Evolutionary conservation across 768 basidiomycete genomes (phyloP).

Genomic region (Cystobasidium tubakii): DNA sequence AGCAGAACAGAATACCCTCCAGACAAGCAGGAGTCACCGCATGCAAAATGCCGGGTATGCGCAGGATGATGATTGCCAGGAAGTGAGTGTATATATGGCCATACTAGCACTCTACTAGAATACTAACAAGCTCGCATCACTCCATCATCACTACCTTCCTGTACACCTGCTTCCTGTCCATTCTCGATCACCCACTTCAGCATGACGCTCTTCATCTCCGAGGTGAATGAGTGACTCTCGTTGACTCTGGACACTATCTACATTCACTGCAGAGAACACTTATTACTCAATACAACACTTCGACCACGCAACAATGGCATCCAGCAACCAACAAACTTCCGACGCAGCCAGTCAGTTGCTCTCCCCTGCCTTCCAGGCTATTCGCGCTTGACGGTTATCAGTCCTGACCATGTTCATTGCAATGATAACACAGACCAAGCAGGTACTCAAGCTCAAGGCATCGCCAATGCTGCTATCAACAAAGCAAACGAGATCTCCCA

Average conservation of each 20-base stretch:
- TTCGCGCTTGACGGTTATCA: not conserved
- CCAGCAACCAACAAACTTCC: not conserved
- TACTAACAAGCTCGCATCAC: not conserved
- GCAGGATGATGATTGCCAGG: not conserved
- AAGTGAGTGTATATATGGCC: not conserved
- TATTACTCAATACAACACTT: too few species aligned
- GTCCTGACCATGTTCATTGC: too few species aligned
- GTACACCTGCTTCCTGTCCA: not conserved
- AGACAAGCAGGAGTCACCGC: not conserved
- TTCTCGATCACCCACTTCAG: not conserved
- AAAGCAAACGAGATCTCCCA: conserved; percentile 21
- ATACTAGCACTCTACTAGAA: not conserved
- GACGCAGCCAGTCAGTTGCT: conserved; percentile 1
- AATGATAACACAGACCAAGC: not conserved
- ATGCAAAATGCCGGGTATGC: not conserved
- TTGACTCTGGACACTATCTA: not conserved
- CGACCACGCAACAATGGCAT: not conserved
- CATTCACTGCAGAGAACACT: not conserved
- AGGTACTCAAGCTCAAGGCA: not conserved
- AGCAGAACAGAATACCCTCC: not conserved
- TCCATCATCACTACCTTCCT: not conserved
- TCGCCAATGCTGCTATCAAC: conserved; percentile 12
- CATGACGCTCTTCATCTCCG: not conserved
- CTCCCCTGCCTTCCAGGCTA: not conserved
- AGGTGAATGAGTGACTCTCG: not conserved